Evolutionary conservation across 805 yeast species (phyloP), one percentile per base, ranked within the genome.

Genomic region (Danielia oregonensis): DNA sequence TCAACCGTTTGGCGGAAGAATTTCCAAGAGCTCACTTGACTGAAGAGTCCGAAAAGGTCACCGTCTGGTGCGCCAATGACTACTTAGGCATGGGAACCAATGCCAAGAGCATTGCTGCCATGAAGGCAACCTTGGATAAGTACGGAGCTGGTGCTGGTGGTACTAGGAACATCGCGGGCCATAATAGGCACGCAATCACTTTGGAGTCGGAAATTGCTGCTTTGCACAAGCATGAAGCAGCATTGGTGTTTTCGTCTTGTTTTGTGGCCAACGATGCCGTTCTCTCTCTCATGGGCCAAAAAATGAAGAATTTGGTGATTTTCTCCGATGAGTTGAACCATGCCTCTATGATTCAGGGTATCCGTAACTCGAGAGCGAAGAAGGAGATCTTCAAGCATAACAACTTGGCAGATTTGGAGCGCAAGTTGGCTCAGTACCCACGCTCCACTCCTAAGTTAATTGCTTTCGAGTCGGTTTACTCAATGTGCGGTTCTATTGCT

Each of bases 131-230:
- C 12, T 72, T 93, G 60, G 84, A 83, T 51, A 79, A 76, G 66
- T 93, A 93, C 59, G 99, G 99, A 52, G 84, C 96, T 4, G 99
- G 99, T 51, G 96, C 99, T 6, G 99, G 99, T 55, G 99, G 99
- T 49, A 93, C 99, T 31, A 77, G 99, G 56, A 93, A 93, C 66
- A 93, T 93, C 59, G 98, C 99, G 2, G 99, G 99, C 43, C 98
- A 93, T 62, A 93, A 93, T 62, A 62, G 68, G 39, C 91, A 84
- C 51, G 95, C 97, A n/a, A 78, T 93, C 54, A 73, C 72, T 47
- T 74, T 93, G 54, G 99, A 93, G 63, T 68, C 83, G 15, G 89
- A 86, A 52, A 56, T 87, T 32, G 97, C 98, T 14, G 79, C 87
- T 26, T 74, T 93, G 49, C 97, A 93, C 66, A 83, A 86, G 59